phyloP scores from a whole-genome alignment of 2,329 filamentous ascomycete genomes.

The Cylindrodendrum hubeiense region DNA sequence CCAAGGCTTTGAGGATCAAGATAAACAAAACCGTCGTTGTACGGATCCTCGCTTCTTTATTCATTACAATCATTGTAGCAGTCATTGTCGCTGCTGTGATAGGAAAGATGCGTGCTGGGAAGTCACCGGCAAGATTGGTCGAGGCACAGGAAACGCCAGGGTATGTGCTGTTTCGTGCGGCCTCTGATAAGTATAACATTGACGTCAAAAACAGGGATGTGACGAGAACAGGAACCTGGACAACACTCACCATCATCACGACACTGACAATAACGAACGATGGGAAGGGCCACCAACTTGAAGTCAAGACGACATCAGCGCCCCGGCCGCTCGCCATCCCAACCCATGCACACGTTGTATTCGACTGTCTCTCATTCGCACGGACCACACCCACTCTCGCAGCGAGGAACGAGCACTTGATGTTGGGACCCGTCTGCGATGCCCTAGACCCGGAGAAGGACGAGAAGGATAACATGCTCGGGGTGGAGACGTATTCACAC shows the following conservation, averaged over 20 bases:
- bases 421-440: not conserved
- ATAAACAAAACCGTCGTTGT: constrained; percentile 33
- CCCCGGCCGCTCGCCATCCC: constrained; percentile 8
- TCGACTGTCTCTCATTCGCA: constrained; percentile 12
- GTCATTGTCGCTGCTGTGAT: constrained; percentile 42
- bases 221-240: not conserved
- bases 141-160: not conserved
- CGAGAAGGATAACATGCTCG: not conserved
- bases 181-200: not conserved
- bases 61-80: constrained; percentile 40
- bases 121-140: not conserved
- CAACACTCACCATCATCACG: constrained; percentile 14
- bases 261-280: not conserved
- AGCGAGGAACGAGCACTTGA: not conserved
- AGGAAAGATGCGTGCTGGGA: constrained; percentile 29
- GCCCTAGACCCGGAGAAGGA: not conserved
- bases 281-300: not conserved
- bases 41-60: constrained; percentile 38
- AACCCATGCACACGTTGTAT: constrained; percentile 14
- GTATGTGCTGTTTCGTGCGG: not conserved
- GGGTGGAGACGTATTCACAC: constrained; percentile 5
- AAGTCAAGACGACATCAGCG: constrained; percentile 14
- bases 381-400: not conserved
- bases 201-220: not conserved
- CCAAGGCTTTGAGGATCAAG: not conserved